Evolutionary conservation across 768 basidiomycete genomes (phyloP).

Genomic region (Daedaleopsis sinensis): DNA sequence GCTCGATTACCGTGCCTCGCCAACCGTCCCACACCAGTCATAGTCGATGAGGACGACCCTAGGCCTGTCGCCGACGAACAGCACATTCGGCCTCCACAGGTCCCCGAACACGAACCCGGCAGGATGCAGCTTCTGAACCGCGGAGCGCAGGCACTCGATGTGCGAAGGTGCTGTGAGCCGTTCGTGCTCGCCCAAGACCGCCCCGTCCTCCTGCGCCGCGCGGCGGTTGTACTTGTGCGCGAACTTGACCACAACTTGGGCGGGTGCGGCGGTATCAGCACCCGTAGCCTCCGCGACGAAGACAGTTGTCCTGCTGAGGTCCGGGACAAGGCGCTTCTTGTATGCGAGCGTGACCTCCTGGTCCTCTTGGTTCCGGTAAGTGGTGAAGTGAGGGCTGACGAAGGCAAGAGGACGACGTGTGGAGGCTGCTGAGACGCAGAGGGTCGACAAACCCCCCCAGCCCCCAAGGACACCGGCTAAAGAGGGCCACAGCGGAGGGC

Average conservation of each 20-base stretch:
- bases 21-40: constrained; percentile 20
- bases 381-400: constrained; percentile 12
- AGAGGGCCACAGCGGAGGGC: too few relatives aligned
- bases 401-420: neutral
- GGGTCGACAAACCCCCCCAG: too few relatives aligned
- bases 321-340: neutral
- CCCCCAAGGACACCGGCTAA: too few relatives aligned
- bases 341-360: constrained; percentile 5
- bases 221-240: neutral
- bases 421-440: neutral
- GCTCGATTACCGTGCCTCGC: constrained; percentile 20
- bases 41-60: constrained; percentile 1
- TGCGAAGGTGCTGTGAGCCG: constrained; percentile 10
- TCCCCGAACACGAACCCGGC: constrained; percentile 34
- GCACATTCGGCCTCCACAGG: constrained; percentile 10
- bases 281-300: neutral
- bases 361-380: neutral
- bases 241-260: neutral
- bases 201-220: neutral
- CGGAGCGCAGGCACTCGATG: constrained; percentile 5
- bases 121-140: constrained; percentile 19
- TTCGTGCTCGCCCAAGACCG: neutral
- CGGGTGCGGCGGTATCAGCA: neutral
- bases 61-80: too few relatives aligned
- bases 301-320: neutral